Base-by-base conservation (phyloP, 306 rosid genomes). In the Rosa chinensis region DNA sequence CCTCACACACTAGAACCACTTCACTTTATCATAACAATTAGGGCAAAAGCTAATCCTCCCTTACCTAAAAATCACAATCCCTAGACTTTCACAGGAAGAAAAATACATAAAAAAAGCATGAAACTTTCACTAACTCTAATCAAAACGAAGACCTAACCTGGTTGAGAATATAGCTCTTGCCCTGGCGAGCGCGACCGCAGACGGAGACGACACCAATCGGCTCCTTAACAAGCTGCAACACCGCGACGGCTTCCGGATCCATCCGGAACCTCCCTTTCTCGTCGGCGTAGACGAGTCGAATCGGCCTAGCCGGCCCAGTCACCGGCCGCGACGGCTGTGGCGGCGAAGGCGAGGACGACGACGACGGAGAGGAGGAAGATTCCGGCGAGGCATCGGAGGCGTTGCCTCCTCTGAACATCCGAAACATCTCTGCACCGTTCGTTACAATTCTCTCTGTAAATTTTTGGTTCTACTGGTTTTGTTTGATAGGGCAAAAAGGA, bases 141-240 rank as follows among this genome's bases (percentile, higher is more conserved):
- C 20, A 61, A 8, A 40, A 42, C 40, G 78, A 63, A 6, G 37
- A 17, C 16, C 17, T 66, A 32, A 92, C 99, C 97, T 91, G 99
- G 66, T 95, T 95, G 13, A 95, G 78, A 40, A 95, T 91, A 72
- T 80, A 95, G 79, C 98, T 95, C 87, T 95, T 95, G 49, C 99
- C 99, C 84, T 92, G 97, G 66, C 99, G 98, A 80, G 98, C 98
- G 6, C 98, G 90, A 7, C 98, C 99, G 44, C 99, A 92, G 79
- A 94, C 95, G 56, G 99, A 90, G 73, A 94, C 97, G 6, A 94
- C 90, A 0, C 99, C 99, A 14, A 94, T 90, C 16, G 99, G 99
- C 25, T 85, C 99, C 85, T 94, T 94, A 2, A 94, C 97, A 9
- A 92, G 97, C 79, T 94, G 99, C 17, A 94, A 86, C 39, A 90